Evolutionary conservation across 768 basidiomycete genomes (phyloP).

Genomic region (Pseudohyphozyma bogoriensis): DNA sequence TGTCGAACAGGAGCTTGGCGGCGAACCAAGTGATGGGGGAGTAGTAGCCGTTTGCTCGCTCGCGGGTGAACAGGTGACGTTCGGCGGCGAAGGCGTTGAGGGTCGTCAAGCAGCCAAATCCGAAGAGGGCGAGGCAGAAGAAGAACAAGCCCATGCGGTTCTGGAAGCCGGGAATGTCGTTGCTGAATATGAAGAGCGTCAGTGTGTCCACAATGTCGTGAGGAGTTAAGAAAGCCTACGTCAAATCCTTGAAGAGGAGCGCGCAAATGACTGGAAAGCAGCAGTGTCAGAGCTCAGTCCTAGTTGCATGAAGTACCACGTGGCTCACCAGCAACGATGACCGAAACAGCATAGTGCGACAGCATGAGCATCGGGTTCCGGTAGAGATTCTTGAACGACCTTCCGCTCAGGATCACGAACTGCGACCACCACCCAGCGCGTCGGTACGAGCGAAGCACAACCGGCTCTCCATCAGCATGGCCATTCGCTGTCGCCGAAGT

Average conservation of each 20-base stretch:
- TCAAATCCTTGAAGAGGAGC: conserved; percentile 81
- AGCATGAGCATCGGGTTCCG: conserved; percentile 82
- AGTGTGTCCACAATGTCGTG: not conserved
- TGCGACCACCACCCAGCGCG: conserved; percentile 81
- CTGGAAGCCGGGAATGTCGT: conserved; percentile 96
- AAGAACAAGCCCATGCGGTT: conserved; percentile 89
- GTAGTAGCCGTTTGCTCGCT: conserved; percentile 94
- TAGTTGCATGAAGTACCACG: conserved; percentile 3
- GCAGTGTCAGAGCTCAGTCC: not conserved
- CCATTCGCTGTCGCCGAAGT: conserved; percentile 57
- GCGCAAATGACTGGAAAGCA: conserved; percentile 64
- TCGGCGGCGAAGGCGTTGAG: conserved; percentile 90
- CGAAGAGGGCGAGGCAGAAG: conserved; percentile 91
- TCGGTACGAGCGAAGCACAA: conserved; percentile 43
- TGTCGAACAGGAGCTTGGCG: conserved; percentile 96
- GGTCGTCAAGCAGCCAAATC: conserved; percentile 91
- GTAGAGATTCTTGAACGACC: conserved; percentile 97
- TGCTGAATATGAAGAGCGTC: conserved; percentile 40
- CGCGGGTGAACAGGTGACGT: conserved; percentile 93
- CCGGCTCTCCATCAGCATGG: conserved; percentile 61
- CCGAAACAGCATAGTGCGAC: conserved; percentile 78
- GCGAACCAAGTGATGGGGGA: conserved; percentile 92
- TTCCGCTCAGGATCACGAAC: conserved; percentile 84
- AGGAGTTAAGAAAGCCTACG: conserved; percentile 43
- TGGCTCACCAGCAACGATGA: conserved; percentile 67